phyloP scores from a whole-genome alignment of 176 grass and related monocot species.

The Puya raimondii region DNA sequence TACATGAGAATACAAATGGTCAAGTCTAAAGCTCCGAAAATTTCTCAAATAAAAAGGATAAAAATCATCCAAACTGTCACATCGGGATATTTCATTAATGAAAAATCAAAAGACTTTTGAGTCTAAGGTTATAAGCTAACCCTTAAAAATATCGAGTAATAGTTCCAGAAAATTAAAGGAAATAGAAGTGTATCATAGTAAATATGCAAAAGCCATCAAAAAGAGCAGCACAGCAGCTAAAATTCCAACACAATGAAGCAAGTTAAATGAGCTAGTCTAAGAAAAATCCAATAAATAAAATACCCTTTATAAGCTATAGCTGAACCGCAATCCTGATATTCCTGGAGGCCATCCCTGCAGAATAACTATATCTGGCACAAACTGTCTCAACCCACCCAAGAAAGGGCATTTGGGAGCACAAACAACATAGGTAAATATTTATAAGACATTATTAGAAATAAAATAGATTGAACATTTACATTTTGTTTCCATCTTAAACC shows the following conservation, averaged over 20 bases:
- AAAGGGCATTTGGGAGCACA: background rate
- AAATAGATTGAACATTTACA: background rate
- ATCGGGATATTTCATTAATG: too few species aligned
- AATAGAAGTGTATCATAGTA: background rate
- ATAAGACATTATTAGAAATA: background rate
- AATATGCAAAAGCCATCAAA: background rate
- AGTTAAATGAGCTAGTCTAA: background rate
- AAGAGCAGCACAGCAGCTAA: background rate
- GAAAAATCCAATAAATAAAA: background rate
- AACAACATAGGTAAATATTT: background rate
- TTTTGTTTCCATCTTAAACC: constrained; percentile 5
- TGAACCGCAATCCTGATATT: constrained; percentile 89
- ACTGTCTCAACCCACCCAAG: background rate
- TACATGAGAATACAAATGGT: too few species aligned
- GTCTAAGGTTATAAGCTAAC: too few species aligned
- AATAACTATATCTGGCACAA: background rate
- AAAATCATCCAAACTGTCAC: too few species aligned
- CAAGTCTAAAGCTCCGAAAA: too few species aligned
- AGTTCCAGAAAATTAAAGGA: background rate
- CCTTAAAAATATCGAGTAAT: background rate
- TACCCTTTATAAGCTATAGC: constrained; percentile 1
- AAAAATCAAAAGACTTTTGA: too few species aligned
- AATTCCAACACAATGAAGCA: background rate
- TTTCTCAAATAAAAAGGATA: too few species aligned
- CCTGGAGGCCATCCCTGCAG: constrained; percentile 68